Evolutionary conservation across 2,329 filamentous ascomycete species (phyloP), one percentile per base, ranked within the genome.

Genomic region (Talaromyces verruculosus): DNA sequence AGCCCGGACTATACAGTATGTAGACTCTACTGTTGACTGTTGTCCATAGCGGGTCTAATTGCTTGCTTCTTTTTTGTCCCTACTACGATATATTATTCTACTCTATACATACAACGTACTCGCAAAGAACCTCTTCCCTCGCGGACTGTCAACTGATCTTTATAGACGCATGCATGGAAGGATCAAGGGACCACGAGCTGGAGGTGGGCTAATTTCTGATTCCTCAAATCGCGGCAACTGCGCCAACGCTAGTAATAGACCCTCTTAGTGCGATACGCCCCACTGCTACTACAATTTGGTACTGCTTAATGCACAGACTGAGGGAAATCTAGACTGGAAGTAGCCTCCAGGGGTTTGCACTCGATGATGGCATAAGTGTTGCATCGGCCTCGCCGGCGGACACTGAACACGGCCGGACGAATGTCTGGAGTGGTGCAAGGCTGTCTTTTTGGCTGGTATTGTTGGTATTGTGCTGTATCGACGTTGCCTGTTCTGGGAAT

Each of bases 171-270:
- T 57, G 53, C 53, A 57, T 37, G 33, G 53, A 57, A 57, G 30
- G 53, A 57, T 57, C 53, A 57, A 57, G 33, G 53, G 51, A 37
- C 51, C 30, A 35, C 51, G 30, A 55, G 51, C 30, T 35, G 51
- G 51, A 15, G 53, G 5, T 25, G 53, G 33, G 17, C 33, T 45
- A 43, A 45, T 60, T 60, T 60, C 57, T 45, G 57, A 60, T 45
- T 60, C 33, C 57, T 60, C 57, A 45, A 45, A 41, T 45, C 57
- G 57, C 57, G 57, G 57, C 57, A 60, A 60, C 11, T 60, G 57
- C 57, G 57, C 57, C 57, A 60, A 60, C 35, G 33, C 57, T 59
- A 59, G 57, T 22, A 59, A 39, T 55, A 35, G 10, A 57, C 11
- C n/a, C 11, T 22, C n/a, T 22, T 57, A 39, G 53, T 39, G 53